Conservation (phyloP, 1,284 basidiomycete genomes). For the Wallemia mellicola region DNA sequence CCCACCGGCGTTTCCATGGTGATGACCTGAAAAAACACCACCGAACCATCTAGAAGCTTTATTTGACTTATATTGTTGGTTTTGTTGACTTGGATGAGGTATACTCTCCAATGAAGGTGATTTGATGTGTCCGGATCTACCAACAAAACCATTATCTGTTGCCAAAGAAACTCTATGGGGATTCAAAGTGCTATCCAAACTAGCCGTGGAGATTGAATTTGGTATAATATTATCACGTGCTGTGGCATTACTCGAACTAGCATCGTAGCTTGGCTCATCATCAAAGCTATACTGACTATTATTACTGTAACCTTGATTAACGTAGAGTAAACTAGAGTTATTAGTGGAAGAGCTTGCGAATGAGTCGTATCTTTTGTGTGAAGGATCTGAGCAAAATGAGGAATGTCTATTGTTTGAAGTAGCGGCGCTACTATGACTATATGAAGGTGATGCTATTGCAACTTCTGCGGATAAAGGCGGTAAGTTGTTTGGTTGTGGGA, state of each 20-base stretch:
- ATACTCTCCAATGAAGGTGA: not conserved
- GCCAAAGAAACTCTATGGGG: too few relatives aligned
- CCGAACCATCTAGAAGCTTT: constrained; percentile 19
- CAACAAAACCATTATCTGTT: not conserved
- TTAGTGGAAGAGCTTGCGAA: not conserved
- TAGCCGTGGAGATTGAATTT: not conserved
- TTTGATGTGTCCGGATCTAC: too few relatives aligned
- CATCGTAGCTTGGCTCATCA: not conserved
- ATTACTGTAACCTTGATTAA: not conserved
- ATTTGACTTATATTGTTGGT: constrained; percentile 7
- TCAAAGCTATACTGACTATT: not conserved
- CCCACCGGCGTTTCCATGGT: constrained; percentile 19
- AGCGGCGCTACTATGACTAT: not conserved
- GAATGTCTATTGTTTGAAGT: not conserved
- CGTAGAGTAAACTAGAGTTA: not conserved
- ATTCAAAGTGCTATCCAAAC: not conserved
- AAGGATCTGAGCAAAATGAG: not conserved
- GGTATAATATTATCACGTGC: not conserved
- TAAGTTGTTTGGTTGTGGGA: not conserved
- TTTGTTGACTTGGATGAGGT: not conserved
- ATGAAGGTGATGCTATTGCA: not conserved
- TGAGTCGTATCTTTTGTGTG: not conserved
- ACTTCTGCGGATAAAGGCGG: constrained; percentile 2
- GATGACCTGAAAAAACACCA: constrained; percentile 48
- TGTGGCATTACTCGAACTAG: not conserved